Percentiles rank a stretch among this genome's conserved stretches.
These are phyloP conservation scores for Trichoderma atrobrunneum DNA, from an alignment of 2,329 filamentous ascomycete genomes.

Conservation along the genomic window DNA sequence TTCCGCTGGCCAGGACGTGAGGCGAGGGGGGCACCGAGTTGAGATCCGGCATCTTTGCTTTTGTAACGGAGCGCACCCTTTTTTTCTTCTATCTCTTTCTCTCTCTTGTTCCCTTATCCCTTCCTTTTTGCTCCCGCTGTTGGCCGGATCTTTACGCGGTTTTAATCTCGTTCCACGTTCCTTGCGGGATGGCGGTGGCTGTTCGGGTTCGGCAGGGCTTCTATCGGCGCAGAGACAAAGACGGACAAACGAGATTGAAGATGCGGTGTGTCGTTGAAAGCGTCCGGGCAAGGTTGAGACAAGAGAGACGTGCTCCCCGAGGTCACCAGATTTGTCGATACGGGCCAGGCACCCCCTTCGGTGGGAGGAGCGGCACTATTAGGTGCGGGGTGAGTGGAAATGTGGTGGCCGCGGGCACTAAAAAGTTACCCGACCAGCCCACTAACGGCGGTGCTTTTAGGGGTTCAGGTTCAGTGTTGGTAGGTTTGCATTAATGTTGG, in stretches of 20 bases:
- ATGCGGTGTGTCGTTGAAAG: slow-evolving; percentile 19
- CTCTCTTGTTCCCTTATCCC: background rate
- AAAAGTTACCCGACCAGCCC: slow-evolving; percentile 1
- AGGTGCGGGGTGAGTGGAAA: slow-evolving; percentile 15
- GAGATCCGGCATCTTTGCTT: slow-evolving; percentile 49
- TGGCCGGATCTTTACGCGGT: background rate
- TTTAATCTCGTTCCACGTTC: slow-evolving; percentile 6
- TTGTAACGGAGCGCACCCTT: slow-evolving; percentile 10
- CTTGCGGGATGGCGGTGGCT: slow-evolving; percentile 11
- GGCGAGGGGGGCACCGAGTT: slow-evolving; percentile 55
- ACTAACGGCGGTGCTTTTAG: background rate
- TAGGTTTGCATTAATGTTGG: background rate
- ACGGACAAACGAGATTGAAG: slow-evolving; percentile 11
- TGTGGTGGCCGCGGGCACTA: slow-evolving; percentile 16
- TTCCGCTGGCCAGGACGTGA: slow-evolving; percentile 42
- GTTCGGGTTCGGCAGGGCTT: background rate
- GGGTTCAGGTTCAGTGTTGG: background rate
- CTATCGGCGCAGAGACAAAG: background rate
- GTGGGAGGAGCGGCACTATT: background rate
- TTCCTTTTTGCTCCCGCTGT: background rate
- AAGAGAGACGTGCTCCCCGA: background rate
- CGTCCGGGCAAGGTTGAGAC: background rate
- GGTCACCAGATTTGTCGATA: slow-evolving; percentile 8
- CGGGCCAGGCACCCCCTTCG: slow-evolving; percentile 3
- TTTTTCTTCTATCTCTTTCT: background rate